These are phyloP conservation scores for Neoscytalidium dimidiatum DNA, from an alignment of 2,329 filamentous ascomycete genomes.

Conservation along the genomic window DNA sequence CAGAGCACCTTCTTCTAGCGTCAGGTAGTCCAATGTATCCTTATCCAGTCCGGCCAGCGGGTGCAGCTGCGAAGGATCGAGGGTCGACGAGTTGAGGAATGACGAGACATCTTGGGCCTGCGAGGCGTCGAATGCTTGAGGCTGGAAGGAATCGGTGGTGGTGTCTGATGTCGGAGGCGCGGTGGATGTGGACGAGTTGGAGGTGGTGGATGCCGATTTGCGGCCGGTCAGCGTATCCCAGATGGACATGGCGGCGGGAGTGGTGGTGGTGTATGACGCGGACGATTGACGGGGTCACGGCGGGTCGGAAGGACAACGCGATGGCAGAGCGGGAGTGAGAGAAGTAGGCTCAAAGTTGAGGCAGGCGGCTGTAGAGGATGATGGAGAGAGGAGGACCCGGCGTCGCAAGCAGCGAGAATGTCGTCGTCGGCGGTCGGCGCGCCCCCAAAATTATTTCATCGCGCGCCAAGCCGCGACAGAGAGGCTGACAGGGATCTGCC, in stretches of 20 bases:
- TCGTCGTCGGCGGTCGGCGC: conserved; percentile 2
- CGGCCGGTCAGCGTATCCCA: conserved; percentile 63
- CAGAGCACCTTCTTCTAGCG: conserved; percentile 86
- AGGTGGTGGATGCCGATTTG: conserved; percentile 47
- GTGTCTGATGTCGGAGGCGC: conserved; percentile 39
- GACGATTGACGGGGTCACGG: background rate
- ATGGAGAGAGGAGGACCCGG: background rate
- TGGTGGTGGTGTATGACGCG: background rate
- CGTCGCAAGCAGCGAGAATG: conserved; percentile 4
- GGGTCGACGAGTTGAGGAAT: conserved; percentile 62
- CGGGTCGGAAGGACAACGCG: background rate
- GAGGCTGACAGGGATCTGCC: conserved; percentile 9
- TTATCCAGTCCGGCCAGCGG: conserved; percentile 91
- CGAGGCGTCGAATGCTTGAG: conserved; percentile 67
- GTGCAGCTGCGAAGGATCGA: conserved; percentile 87
- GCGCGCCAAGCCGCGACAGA: conserved; percentile 1
- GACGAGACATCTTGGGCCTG: conserved; percentile 77
- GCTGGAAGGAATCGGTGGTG: conserved; percentile 43
- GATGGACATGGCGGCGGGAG: conserved; percentile 17
- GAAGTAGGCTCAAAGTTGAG: background rate
- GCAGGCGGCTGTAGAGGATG: background rate
- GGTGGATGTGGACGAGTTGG: conserved; percentile 51
- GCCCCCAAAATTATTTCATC: conserved; percentile 20
- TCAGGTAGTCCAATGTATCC: conserved; percentile 91
- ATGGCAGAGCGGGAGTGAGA: background rate